These are phyloP conservation scores for Juncus effusus DNA, from an alignment of 176 grass and related monocot genomes.

Conservation along the genomic window DNA sequence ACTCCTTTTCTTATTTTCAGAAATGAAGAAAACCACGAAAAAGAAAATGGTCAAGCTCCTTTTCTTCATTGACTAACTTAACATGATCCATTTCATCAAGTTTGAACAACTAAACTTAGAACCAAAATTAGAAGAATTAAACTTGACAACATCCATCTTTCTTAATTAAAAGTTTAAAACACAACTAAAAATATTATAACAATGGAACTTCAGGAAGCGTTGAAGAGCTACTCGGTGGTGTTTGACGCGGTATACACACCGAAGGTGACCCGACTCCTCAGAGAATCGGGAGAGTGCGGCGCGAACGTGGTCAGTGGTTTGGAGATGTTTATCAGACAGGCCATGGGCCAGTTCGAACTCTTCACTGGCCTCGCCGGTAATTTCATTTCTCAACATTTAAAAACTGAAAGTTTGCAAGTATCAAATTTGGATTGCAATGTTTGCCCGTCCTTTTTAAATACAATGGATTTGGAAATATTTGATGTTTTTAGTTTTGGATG, in stretches of 20 bases:
- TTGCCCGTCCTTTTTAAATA: not conserved
- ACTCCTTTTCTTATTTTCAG: not conserved
- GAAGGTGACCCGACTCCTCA: slow-evolving; percentile 85
- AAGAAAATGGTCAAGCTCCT: too few species aligned
- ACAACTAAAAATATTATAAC: not conserved
- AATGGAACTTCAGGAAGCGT: slow-evolving; percentile 57
- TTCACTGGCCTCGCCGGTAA: slow-evolving; percentile 80
- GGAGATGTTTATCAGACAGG: slow-evolving; percentile 99
- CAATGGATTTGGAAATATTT: not conserved
- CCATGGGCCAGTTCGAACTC: slow-evolving; percentile 84
- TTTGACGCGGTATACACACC: slow-evolving; percentile 97
- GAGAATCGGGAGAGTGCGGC: slow-evolving; percentile 75
- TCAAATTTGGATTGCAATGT: not conserved
- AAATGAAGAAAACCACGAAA: too few species aligned
- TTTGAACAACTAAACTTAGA: too few species aligned
- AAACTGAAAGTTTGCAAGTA: slow-evolving; percentile 13
- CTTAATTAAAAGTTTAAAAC: not conserved
- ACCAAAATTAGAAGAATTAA: not conserved
- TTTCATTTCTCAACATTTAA: not conserved
- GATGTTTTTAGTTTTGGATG: not conserved
- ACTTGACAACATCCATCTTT: not conserved
- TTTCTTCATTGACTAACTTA: too few species aligned
- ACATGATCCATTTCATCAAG: too few species aligned
- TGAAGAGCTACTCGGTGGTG: slow-evolving; percentile 74
- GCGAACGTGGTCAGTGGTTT: slow-evolving; percentile 77